Evolutionary conservation across 2,329 filamentous ascomycete species (phyloP), one percentile per base, ranked within the genome.

Genomic region (Mycocentrospora acerina): DNA sequence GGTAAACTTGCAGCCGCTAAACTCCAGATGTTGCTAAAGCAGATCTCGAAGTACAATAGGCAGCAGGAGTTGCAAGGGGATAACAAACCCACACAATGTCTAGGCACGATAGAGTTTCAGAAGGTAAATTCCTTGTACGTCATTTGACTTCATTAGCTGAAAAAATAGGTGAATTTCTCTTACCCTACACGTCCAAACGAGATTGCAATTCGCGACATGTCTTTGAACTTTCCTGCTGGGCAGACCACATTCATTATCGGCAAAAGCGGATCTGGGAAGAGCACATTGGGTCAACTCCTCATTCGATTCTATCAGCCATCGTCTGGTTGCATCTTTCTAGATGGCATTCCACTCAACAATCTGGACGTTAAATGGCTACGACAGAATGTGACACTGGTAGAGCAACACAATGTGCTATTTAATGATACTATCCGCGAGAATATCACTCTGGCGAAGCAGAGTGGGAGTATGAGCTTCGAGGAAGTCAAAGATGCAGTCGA

Each of bases 201-300:
- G 13, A 60, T 67, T 0, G 82, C 84, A 2, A 72, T 96, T 8
- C 67, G 77, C 1, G 69, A 77, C 6, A 78, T 80, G 0, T 82
- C 75, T 0, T 77, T 96, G 44, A 78, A 75, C 48, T 91, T 97
- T 40, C 79, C 82, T 0, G 75, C 84, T 0, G 84, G 86, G 0
- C 75, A 86, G 45, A 81, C 85, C 3, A 88, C 83, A 0, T 96
- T 93, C 57, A 74, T 97, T 2, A 80, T 96, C 33, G 93, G 91
- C 0, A 79, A 78, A 55, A 95, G 89, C 57, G 93, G 93, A 0
- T 95, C 88, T 2, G 91, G 91, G 0, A 97, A 97, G 65, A 95
- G 89, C 53, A 97, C 91, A 0, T 60, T 97, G 1, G 83, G 85
- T 1, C 89, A 88, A 58, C 74, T 97, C 1, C 74, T 97, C 1